These are phyloP conservation scores for Diplocarpon mali DNA, from an alignment of 2,329 filamentous ascomycete genomes.

Conservation along the genomic window DNA sequence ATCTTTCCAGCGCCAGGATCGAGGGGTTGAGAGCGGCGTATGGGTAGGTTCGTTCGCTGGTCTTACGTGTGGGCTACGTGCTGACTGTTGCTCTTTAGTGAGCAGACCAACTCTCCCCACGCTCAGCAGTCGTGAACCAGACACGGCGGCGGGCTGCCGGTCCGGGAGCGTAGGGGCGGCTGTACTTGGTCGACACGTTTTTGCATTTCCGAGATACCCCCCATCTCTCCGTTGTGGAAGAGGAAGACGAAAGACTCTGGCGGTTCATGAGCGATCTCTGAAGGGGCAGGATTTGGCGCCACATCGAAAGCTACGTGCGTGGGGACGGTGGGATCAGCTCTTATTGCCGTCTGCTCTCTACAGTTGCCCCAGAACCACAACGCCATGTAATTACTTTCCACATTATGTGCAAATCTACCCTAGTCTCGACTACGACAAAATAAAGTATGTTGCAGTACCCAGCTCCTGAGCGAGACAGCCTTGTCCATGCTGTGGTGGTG, in stretches of 20 bases:
- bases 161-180: no score
- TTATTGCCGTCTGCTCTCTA: background rate
- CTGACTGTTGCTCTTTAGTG: conserved; percentile 18
- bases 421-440: background rate
- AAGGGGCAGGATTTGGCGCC: no score
- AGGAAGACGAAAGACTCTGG: background rate
- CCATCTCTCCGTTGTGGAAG: background rate
- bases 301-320: no score
- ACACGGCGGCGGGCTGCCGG: background rate
- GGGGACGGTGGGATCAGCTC: no score
- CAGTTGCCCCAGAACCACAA: background rate
- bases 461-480: background rate
- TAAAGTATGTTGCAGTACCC: background rate
- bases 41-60: conserved; percentile 19
- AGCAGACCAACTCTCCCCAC: conserved; percentile 25
- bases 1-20: conserved; percentile 43
- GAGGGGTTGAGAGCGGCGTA: conserved; percentile 40
- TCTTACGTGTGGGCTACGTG: background rate
- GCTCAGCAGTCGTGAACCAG: background rate
- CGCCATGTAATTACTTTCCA: background rate
- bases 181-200: background rate
- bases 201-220: background rate
- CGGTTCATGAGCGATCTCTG: no score
- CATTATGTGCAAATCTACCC: background rate
- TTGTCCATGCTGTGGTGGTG: background rate